Evolutionary conservation across 139 green algal species (phyloP).

Genomic region (Auxenochlorella pyrenoidosa): DNA sequence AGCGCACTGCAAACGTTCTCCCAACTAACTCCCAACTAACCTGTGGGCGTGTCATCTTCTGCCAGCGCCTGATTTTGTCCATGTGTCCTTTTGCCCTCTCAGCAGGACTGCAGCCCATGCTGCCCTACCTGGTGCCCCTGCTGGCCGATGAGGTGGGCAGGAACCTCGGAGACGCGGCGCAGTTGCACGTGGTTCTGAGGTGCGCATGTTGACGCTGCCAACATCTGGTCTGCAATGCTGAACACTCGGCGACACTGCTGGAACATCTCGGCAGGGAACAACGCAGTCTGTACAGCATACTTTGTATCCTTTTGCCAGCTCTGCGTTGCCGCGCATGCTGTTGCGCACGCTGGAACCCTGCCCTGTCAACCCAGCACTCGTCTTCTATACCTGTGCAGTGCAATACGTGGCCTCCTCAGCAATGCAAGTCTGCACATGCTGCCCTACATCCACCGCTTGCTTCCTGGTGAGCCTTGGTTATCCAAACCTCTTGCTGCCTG

Average conservation of each 20-base stretch:
- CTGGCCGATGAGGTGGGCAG: background rate
- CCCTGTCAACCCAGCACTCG: too few species aligned
- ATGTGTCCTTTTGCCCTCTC: background rate
- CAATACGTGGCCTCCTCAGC: background rate
- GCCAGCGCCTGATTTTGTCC: too few species aligned
- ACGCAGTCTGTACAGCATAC: too few species aligned
- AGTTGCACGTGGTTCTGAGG: background rate
- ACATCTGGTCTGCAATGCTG: too few species aligned
- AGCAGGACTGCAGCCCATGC: conserved; percentile 18
- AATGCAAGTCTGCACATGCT: background rate
- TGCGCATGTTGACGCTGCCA: background rate
- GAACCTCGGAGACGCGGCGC: background rate
- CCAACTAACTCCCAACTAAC: too few species aligned
- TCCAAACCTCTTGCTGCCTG: background rate
- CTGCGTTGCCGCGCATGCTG: too few species aligned
- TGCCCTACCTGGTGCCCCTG: conserved; percentile 15
- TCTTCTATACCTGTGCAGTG: background rate
- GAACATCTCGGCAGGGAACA: too few species aligned
- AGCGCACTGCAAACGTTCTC: too few species aligned
- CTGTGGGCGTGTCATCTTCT: too few species aligned
- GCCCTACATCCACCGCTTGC: conserved; percentile 21
- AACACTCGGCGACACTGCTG: too few species aligned
- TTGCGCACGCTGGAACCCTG: too few species aligned
- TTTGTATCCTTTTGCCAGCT: too few species aligned
- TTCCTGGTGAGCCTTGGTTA: background rate